phyloP scores from a whole-genome alignment of 1,139 yeast genomes.

The Taphrina confusa region DNA sequence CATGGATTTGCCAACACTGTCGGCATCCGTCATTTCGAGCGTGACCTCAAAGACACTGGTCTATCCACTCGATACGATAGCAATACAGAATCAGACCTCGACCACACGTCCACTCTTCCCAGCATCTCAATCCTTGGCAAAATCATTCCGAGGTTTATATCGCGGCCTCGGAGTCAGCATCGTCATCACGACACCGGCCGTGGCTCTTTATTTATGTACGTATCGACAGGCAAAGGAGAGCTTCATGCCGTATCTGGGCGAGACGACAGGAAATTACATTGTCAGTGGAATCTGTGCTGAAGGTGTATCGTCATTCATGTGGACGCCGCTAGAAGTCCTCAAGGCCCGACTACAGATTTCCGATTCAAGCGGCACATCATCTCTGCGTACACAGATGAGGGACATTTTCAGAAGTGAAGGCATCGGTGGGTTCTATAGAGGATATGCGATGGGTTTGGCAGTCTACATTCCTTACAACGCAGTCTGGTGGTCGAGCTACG shows the following conservation, averaged over 20 bases:
- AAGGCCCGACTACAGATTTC: conserved; percentile 51
- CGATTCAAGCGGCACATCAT: conserved; percentile 23
- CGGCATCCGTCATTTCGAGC: conserved; percentile 26
- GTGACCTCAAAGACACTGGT: conserved; percentile 23
- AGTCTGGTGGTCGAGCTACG: conserved; percentile 41
- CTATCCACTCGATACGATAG: conserved; percentile 33
- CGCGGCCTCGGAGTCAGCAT: conserved; percentile 50
- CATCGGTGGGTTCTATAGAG: conserved; percentile 49
- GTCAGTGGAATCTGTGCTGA: conserved; percentile 50
- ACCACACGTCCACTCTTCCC: conserved; percentile 31
- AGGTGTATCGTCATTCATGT: conserved; percentile 49
- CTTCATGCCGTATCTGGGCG: conserved; percentile 48
- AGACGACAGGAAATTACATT: conserved; percentile 48
- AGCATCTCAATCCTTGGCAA: conserved; percentile 3
- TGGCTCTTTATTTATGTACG: conserved; percentile 50
- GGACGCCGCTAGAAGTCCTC: conserved; percentile 54
- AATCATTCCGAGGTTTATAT: conserved; percentile 49
- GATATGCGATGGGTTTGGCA: conserved; percentile 49
- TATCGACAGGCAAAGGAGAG: conserved; percentile 49
- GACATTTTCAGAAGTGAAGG: conserved; percentile 48
- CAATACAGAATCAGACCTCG: conserved; percentile 31
- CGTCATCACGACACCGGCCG: conserved; percentile 51
- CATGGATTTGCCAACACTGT: conserved; percentile 29
- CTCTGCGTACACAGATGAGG: conserved; percentile 42
- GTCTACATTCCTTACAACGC: conserved; percentile 41